Evolutionary conservation across 352 stramenopile species (phyloP).

Genomic region (Plasmopara viticola): DNA sequence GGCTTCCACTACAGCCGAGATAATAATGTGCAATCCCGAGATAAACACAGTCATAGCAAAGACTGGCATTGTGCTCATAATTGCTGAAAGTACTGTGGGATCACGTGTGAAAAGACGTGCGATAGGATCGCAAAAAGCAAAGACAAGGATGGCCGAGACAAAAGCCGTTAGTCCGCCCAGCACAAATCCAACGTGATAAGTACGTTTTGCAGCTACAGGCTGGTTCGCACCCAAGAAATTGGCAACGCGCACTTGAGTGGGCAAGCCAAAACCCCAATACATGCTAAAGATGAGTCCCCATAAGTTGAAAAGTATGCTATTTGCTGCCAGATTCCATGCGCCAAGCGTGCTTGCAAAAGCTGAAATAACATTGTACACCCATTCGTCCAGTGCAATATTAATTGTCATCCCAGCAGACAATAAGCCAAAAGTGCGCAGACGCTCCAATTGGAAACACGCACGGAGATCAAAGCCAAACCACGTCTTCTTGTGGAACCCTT

Average conservation of each 20-base stretch:
- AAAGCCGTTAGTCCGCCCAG: slow-evolving; percentile 48
- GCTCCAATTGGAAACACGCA: slow-evolving; percentile 54
- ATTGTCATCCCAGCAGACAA: slow-evolving; percentile 72
- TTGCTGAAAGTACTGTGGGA: slow-evolving; percentile 35
- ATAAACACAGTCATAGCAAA: slow-evolving; percentile 71
- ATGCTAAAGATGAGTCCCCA: slow-evolving; percentile 78
- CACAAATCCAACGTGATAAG: slow-evolving; percentile 56
- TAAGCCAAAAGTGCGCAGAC: slow-evolving; percentile 55
- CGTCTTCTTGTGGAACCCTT: slow-evolving; percentile 71
- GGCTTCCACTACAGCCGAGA: slow-evolving; percentile 69
- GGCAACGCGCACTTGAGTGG: slow-evolving; percentile 66
- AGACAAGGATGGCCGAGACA: slow-evolving; percentile 44
- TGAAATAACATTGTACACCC: slow-evolving; percentile 74
- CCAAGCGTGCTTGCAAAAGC: slow-evolving; percentile 62
- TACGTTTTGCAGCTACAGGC: slow-evolving; percentile 46
- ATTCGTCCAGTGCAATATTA: slow-evolving; percentile 73
- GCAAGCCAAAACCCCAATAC: slow-evolving; percentile 81
- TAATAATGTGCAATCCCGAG: slow-evolving; percentile 70
- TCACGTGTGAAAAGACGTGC: slow-evolving; percentile 68
- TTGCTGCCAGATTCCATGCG: slow-evolving; percentile 57
- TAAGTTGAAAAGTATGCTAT: slow-evolving; percentile 79
- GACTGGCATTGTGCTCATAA: slow-evolving; percentile 52
- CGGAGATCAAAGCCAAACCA: slow-evolving; percentile 54
- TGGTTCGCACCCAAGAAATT: slow-evolving; percentile 73
- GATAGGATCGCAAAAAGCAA: slow-evolving; percentile 41